Conservation (phyloP, 805 yeast species). For the Ogataea dorogensis region DNA sequence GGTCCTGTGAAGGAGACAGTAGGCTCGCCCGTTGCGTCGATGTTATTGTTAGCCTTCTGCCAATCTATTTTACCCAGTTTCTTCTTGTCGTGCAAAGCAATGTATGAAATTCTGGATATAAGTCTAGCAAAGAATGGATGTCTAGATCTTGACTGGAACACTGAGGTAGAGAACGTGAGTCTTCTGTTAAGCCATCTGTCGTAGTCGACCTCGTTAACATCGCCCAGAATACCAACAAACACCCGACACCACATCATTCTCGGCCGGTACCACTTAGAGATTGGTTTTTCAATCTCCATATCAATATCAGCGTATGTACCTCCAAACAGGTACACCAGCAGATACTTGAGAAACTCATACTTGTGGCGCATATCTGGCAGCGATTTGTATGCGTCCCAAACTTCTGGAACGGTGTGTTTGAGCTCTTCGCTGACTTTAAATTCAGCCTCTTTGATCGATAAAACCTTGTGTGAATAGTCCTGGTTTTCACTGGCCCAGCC, state of each 20-base stretch:
- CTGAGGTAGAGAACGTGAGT: slow-evolving; percentile 21
- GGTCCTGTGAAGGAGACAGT: slow-evolving; percentile 24
- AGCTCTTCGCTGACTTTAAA: slow-evolving; percentile 11
- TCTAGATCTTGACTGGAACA: slow-evolving; percentile 21
- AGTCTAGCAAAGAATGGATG: slow-evolving; percentile 29
- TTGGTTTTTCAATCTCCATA: slow-evolving; percentile 45
- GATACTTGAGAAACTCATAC: slow-evolving; percentile 53
- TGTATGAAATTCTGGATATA: slow-evolving; percentile 25
- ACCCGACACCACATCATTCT: slow-evolving; percentile 16
- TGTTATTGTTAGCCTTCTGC: slow-evolving; percentile 13
- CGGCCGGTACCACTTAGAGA: slow-evolving; percentile 22
- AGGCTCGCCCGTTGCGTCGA: slow-evolving; percentile 25
- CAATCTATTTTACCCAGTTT: slow-evolving; percentile 15
- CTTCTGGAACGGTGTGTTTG: slow-evolving; percentile 40
- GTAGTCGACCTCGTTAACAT: slow-evolving; percentile 22
- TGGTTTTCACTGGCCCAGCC: slow-evolving; percentile 11
- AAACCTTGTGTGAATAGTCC: slow-evolving; percentile 12
- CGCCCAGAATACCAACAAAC: slow-evolving; percentile 24
- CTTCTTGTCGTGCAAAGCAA: slow-evolving; percentile 15
- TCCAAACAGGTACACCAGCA: slow-evolving; percentile 47
- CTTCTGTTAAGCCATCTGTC: slow-evolving; percentile 19
- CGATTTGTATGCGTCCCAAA: slow-evolving; percentile 43
- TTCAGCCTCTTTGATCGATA: slow-evolving; percentile 11
- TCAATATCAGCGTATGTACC: slow-evolving; percentile 59
- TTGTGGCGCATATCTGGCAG: slow-evolving; percentile 46